These are phyloP conservation scores for Ceraceosorus guamensis DNA, from an alignment of 1,284 basidiomycete species.

Conservation along the genomic window DNA sequence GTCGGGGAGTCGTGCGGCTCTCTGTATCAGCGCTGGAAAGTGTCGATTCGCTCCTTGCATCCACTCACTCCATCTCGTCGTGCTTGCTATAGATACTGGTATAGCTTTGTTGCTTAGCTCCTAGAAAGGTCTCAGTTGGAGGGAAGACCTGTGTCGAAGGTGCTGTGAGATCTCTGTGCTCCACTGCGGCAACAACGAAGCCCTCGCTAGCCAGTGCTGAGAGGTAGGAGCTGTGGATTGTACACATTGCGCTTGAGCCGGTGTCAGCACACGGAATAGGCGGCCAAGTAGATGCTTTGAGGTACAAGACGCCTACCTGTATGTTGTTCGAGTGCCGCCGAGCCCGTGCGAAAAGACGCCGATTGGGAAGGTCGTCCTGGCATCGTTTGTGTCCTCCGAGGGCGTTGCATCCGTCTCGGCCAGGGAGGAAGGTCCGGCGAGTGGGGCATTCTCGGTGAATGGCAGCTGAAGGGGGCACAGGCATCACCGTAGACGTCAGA, in stretches of 20 bases:
- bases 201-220: conserved; percentile 28
- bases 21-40: too few species aligned
- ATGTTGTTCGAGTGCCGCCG: conserved; percentile 29
- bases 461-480: not conserved
- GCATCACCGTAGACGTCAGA: not conserved
- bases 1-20: not conserved
- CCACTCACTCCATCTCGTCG: conserved; percentile 16
- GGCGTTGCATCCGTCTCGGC: not conserved
- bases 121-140: conserved; percentile 3
- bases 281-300: too few species aligned
- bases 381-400: not conserved
- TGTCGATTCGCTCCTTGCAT: not conserved
- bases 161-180: conserved; percentile 35
- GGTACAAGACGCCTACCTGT: conserved; percentile 15
- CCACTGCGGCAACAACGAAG: conserved; percentile 35
- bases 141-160: conserved; percentile 23
- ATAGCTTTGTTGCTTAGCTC: not conserved
- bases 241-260: conserved; percentile 3
- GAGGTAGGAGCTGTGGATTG: conserved; percentile 10
- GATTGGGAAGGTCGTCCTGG: conserved; percentile 15
- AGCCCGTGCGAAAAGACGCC: conserved; percentile 40
- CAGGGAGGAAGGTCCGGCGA: not conserved
- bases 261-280: too few species aligned
- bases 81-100: conserved; percentile 22
- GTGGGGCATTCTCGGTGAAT: not conserved